These are phyloP conservation scores for Blastobotrys muscicola DNA, from an alignment of 805 yeast genomes.

Conservation along the genomic window DNA sequence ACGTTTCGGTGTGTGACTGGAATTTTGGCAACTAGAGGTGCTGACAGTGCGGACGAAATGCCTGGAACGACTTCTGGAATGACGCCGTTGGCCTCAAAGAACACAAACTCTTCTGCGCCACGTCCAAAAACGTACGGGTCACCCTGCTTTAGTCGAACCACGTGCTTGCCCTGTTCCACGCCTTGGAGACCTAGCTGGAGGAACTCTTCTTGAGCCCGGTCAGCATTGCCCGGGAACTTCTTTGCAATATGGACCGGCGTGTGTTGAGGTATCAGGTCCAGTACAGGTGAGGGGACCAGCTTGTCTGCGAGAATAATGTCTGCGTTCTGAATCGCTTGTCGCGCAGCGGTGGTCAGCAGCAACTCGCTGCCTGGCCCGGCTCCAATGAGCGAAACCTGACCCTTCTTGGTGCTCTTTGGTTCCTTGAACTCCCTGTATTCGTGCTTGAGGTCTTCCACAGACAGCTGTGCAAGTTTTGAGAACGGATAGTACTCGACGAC, in stretches of 20 bases:
- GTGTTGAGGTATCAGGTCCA: constrained; percentile 67
- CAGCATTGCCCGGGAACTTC: constrained; percentile 96
- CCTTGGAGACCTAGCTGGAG: constrained; percentile 62
- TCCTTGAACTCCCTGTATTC: constrained; percentile 29
- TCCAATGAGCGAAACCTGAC: constrained; percentile 69
- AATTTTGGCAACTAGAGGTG: constrained; percentile 71
- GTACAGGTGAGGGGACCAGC: constrained; percentile 79
- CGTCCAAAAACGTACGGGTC: constrained; percentile 95
- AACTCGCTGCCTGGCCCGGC: constrained; percentile 89
- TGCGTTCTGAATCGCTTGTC: constrained; percentile 69
- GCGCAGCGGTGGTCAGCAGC: constrained; percentile 75
- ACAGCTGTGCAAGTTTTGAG: constrained; percentile 46
- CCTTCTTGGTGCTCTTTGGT: constrained; percentile 3
- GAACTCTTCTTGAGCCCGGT: constrained; percentile 80
- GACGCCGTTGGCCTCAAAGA: constrained; percentile 58
- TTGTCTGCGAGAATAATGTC: constrained; percentile 85
- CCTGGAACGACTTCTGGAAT: constrained; percentile 77
- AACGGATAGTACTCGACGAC: constrained; percentile 87
- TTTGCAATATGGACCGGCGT: constrained; percentile 79
- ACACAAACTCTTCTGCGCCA: constrained; percentile 85
- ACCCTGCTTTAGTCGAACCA: constrained; percentile 88
- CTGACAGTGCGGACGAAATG: constrained; percentile 79
- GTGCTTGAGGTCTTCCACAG: constrained; percentile 46
- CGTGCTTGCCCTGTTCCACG: constrained; percentile 56
- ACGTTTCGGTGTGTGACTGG: constrained; percentile 91